Base-by-base conservation (phyloP, 306 rosid genomes). In the Casuarina cunninghamiana region DNA sequence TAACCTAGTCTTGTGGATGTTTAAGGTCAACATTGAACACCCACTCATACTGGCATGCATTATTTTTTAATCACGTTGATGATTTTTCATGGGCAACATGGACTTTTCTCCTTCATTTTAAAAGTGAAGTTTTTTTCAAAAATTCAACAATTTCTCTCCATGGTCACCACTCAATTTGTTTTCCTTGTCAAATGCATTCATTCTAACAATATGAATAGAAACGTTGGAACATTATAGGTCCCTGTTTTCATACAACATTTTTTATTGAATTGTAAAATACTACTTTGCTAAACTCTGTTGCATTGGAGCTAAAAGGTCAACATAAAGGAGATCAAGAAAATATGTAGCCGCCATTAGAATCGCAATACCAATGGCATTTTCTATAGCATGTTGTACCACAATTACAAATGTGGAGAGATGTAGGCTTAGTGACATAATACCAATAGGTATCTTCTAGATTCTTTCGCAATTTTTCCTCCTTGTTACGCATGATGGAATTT, bases 341-440 rank as follows among this genome's bases (percentile, higher is more conserved):
- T 53, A 38, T 10, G 46, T 6, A 15, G 15, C 39, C 5, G 16
- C 70, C 1, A 1, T 53, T 53, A 78, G 83, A 16, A 75, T 71
- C 9, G 26, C 10, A 38, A 32, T 39, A 26, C 75, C 83, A 19
- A 75, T 74, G 77, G 2, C 70, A 16, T 81, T 62, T 48, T 77
- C 88, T 19, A 21, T 82, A 42, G 8, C 74, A 19, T 87, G 83
- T 55, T 84, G 83, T 51, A 75, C 80, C 35, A 53, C 49, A 0
- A 85, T 87, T 26, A 87, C 87, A 10, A 63, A 17, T 44, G 80
- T 87, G 12, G 85, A 85, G 37, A 55, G 4, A 2, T 63, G 61
- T 58, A 82, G 85, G 61, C 48, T 84, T 15, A 61, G 71, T 0
- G 76, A 61, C n/a, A 49, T 19, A 44, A 65, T 82, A 35, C 88